Conservation (phyloP, 2,329 filamentous ascomycete genomes). For the Pseudocercospora pini-densiflorae region DNA sequence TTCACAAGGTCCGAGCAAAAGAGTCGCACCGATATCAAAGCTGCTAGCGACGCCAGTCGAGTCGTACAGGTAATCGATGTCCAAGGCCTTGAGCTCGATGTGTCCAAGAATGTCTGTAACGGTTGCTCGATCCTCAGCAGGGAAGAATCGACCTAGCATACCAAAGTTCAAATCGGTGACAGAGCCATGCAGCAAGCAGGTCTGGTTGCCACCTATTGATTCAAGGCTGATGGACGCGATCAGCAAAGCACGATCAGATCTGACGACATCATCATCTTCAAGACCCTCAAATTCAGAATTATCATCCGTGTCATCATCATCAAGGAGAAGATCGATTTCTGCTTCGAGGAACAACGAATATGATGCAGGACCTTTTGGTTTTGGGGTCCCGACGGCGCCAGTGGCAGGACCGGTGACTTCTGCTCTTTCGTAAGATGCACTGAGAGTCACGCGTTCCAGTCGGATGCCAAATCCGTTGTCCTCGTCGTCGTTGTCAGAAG, state of each 20-base stretch:
- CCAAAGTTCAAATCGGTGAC: slow-evolving; percentile 4
- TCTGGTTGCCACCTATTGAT: neutral
- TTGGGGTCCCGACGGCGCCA: neutral
- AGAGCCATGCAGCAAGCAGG: slow-evolving; percentile 1
- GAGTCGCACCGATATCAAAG: slow-evolving; percentile 1
- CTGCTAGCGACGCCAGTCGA: neutral
- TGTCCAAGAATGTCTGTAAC: slow-evolving; percentile 9
- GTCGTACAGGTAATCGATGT: slow-evolving; percentile 10
- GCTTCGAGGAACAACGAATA: slow-evolving; percentile 7
- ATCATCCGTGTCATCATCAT: no score
- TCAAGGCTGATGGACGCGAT: neutral
- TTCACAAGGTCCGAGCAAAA: slow-evolving; percentile 10
- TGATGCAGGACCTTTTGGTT: neutral
- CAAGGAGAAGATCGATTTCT: neutral
- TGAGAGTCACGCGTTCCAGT: neutral
- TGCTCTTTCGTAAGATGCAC: neutral
- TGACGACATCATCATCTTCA: neutral
- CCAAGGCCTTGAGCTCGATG: neutral
- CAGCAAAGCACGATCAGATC: neutral
- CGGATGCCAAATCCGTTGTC: neutral
- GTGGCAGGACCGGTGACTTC: neutral
- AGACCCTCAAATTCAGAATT: neutral
- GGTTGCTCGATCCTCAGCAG: slow-evolving; percentile 1
- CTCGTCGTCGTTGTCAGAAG: neutral
- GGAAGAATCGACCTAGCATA: slow-evolving; percentile 6